phyloP scores from a whole-genome alignment of 1,284 basidiomycete genomes.

The Fomes fomentarius region DNA sequence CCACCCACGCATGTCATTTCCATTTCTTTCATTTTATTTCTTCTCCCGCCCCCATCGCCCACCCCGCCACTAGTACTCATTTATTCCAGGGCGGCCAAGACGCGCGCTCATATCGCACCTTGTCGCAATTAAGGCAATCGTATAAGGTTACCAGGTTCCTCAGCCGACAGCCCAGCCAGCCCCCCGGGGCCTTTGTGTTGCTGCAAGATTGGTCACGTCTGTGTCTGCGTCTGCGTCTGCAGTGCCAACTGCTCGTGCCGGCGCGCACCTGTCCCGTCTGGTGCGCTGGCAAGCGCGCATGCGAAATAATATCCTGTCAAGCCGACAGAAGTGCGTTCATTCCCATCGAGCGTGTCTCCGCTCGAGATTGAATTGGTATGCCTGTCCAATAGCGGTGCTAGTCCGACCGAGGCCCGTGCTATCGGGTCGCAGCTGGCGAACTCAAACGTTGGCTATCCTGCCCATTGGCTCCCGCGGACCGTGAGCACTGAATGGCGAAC shows the following conservation, averaged over 20 bases:
- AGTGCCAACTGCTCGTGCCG: too few species aligned
- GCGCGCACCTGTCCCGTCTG: too few species aligned
- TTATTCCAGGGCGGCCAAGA: background rate
- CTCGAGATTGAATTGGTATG: slow-evolving; percentile 8
- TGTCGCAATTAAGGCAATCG: slow-evolving; percentile 15
- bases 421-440: slow-evolving; percentile 11
- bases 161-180: slow-evolving; percentile 6
- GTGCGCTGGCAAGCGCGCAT: background rate
- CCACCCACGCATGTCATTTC: background rate
- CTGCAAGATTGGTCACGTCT: too few species aligned
- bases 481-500: slow-evolving; percentile 20
- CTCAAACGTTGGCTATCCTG: slow-evolving; percentile 20
- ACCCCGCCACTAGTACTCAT: background rate
- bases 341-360: slow-evolving; percentile 19
- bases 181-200: too few species aligned
- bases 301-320: background rate
- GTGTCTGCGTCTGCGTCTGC: too few species aligned
- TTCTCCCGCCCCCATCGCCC: background rate
- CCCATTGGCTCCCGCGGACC: slow-evolving; percentile 17
- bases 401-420: slow-evolving; percentile 16
- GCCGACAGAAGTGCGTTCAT: slow-evolving; percentile 15
- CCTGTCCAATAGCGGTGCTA: slow-evolving; percentile 17
- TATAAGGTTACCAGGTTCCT: slow-evolving; percentile 18
- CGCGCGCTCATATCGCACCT: too few species aligned
- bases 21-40: too few species aligned